phyloP scores from a whole-genome alignment of 2,329 filamentous ascomycete genomes.

The Myrmaecium sp. region DNA sequence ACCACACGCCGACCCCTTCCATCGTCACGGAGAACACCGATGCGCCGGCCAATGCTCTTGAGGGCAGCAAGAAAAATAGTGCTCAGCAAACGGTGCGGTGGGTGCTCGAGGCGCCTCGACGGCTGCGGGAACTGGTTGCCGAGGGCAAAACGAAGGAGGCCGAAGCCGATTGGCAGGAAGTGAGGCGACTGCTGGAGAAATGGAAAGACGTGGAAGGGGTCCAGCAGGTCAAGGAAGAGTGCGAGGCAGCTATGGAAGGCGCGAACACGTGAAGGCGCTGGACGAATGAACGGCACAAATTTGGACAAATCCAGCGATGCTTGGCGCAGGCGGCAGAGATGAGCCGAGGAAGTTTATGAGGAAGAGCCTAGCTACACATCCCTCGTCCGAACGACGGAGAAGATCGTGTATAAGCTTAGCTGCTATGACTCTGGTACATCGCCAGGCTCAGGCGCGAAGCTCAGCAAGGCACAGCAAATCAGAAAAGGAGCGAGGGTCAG shows the following conservation, averaged over 20 bases:
- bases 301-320: too few relatives aligned
- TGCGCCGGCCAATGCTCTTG: background rate
- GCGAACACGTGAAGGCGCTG: too few relatives aligned
- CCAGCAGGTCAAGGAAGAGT: slow-evolving; percentile 20
- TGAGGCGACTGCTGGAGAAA: slow-evolving; percentile 22
- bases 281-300: too few relatives aligned
- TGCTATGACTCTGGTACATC: too few relatives aligned
- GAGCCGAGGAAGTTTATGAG: too few relatives aligned
- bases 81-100: slow-evolving; percentile 43
- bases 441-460: too few relatives aligned
- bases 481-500: too few relatives aligned
- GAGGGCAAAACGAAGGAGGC: slow-evolving; percentile 47
- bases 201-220: slow-evolving; percentile 29
- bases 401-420: too few relatives aligned
- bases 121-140: slow-evolving; percentile 39
- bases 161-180: slow-evolving; percentile 29
- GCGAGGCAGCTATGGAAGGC: slow-evolving; percentile 15
- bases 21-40: slow-evolving; percentile 1
- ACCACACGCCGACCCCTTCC: slow-evolving; percentile 6
- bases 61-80: slow-evolving; percentile 19
- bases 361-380: too few relatives aligned
- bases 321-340: too few relatives aligned
- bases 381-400: too few relatives aligned
- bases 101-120: slow-evolving; percentile 43
- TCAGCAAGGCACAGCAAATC: too few relatives aligned